Evolutionary conservation across 805 yeast species (phyloP), one percentile per base, ranked within the genome.

Genomic region (Candida boidinii): DNA sequence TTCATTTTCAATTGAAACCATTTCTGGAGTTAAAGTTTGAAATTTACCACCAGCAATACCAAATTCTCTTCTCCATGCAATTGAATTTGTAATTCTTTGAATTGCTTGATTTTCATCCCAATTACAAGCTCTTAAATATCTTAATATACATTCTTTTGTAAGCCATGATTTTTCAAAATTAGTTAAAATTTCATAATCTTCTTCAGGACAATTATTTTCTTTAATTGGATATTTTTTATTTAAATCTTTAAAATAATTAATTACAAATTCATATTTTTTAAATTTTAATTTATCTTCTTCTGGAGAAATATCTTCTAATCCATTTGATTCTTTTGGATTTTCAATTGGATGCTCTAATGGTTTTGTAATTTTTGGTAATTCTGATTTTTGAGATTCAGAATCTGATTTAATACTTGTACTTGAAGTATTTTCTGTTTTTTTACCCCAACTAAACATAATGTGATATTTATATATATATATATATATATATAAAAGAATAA

Each of bases 11-110:
- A 50, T 65, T 2, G 70, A 50, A 7, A 73, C 72, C 13, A 66
- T 45, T 5, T 73, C 75, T 4, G 75, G 65, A 11, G 73, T 76
- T 19, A 80, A 44, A 58, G 67, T 48, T 54, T 48, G 48, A 56
- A 63, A 41, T 50, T 76, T 43, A 55, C 73, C 42, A 49, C 76
- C 57, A 16, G 71, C 57, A 23, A 82, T 73, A 16, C 96, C 96
- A 53, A 86, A 90, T 41, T 83, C 90, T 44, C 97, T 74, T 61
- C 98, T 73, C 98, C 98, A 92, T 2, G 84, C 79, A 17, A 92
- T 52, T 0, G 96, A 78, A 25, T 69, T 70, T 38, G 76, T 79
- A 3, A 92, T 60, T 47, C 98, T 72, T 37, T 72, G 72, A 30
- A 77, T 77, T 25, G 88, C 76, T 3, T 79, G 85, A 23, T 66